Evolutionary conservation across 257 asterid species (phyloP).

Genomic region (Nicotiana knightiana): DNA sequence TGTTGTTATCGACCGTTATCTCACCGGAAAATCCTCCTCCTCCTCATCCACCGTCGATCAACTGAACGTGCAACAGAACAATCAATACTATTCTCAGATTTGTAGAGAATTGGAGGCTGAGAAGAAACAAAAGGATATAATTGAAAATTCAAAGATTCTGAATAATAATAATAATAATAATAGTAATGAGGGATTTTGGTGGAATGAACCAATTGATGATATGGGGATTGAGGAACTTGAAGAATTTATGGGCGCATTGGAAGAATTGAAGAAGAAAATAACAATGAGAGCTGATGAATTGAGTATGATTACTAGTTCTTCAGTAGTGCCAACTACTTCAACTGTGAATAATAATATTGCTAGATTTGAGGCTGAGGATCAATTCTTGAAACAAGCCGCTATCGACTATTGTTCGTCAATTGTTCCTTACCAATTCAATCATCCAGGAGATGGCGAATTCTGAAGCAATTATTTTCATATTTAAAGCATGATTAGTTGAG

Average conservation of each 20-base stretch:
- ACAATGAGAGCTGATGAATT: slow-evolving; percentile 18
- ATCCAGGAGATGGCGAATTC: background rate
- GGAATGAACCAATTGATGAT: slow-evolving; percentile 29
- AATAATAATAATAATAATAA: background rate
- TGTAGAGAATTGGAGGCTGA: slow-evolving; percentile 22
- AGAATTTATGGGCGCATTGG: slow-evolving; percentile 24
- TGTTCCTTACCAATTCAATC: slow-evolving; percentile 7
- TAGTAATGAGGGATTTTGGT: slow-evolving; percentile 22
- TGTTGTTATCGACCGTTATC: slow-evolving; percentile 7
- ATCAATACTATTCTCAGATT: slow-evolving; percentile 18
- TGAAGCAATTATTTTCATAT: background rate
- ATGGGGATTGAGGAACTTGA: slow-evolving; percentile 40
- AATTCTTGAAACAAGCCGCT: background rate
- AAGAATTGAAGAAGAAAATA: slow-evolving; percentile 27
- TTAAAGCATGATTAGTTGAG: background rate
- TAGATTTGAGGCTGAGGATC: slow-evolving; percentile 1
- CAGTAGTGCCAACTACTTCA: background rate
- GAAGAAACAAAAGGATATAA: slow-evolving; percentile 1
- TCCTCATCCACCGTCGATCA: background rate
- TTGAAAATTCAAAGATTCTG: background rate
- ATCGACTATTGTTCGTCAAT: background rate
- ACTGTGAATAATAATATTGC: background rate
- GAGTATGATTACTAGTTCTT: slow-evolving; percentile 6
- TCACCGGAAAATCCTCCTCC: background rate
- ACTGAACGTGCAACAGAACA: background rate